A percentile compares a stretch with the other conserved stretches of the same genome.
Evolutionary conservation across 2,329 filamentous ascomycete species (phyloP).

Genomic region (Diaporthe sp.): DNA sequence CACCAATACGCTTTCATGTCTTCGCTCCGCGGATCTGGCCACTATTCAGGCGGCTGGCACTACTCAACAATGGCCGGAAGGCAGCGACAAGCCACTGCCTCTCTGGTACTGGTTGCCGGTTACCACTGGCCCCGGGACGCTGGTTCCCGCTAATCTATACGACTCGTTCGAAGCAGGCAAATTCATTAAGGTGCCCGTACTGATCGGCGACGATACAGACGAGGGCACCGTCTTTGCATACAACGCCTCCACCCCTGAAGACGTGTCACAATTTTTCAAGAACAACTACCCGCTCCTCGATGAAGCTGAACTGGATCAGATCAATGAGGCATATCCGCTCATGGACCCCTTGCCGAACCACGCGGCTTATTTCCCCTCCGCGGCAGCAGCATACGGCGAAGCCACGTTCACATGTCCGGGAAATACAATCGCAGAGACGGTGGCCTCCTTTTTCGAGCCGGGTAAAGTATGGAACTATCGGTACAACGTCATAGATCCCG

Average conservation of each 20-base stretch:
- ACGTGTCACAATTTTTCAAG: conserved; percentile 52
- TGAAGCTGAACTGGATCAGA: conserved; percentile 44
- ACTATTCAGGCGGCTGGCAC: conserved; percentile 53
- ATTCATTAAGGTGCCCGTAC: conserved; percentile 64
- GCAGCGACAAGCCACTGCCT: conserved; percentile 42
- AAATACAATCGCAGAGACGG: conserved; percentile 59
- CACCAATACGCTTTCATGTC: conserved; percentile 51
- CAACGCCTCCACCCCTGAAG: conserved; percentile 47
- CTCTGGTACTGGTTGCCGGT: conserved; percentile 63
- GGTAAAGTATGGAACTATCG: conserved; percentile 58
- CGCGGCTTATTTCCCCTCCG: conserved; percentile 54
- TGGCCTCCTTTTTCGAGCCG: conserved; percentile 52
- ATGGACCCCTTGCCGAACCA: conserved; percentile 49
- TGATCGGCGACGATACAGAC: conserved; percentile 58
- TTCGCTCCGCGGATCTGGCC: conserved; percentile 48
- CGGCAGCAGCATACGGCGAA: conserved; percentile 56
- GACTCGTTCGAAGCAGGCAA: conserved; percentile 54
- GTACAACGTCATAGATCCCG: conserved; percentile 57
- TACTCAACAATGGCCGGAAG: conserved; percentile 51
- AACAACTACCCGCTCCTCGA: conserved; percentile 59
- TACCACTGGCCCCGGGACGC: conserved; percentile 54
- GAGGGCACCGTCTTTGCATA: conserved; percentile 59
- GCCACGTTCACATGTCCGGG: conserved; percentile 56
- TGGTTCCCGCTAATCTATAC: conserved; percentile 55
- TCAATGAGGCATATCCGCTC: conserved; percentile 52